Conservation (phyloP, 257 asterid genomes). For the Jasminum sambac region DNA sequence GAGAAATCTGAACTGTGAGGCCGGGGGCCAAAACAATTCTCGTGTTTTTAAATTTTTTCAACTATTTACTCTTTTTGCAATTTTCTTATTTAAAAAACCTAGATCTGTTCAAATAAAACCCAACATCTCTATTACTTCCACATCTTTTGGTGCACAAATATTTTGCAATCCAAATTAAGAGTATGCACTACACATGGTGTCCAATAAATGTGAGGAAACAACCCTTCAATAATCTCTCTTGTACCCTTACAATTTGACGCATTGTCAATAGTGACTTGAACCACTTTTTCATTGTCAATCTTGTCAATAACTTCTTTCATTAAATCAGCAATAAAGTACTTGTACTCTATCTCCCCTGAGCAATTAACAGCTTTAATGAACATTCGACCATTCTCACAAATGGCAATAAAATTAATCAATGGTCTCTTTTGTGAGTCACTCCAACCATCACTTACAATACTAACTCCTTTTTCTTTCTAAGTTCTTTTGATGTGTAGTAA, state of each 20-base stretch:
- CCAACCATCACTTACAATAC: slow-evolving; percentile 21
- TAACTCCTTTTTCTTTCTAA: slow-evolving; percentile 10
- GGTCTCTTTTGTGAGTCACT: slow-evolving; percentile 20
- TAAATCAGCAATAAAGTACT: background rate
- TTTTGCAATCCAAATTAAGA: slow-evolving; percentile 21
- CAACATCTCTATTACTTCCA: slow-evolving; percentile 1
- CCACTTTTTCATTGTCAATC: background rate
- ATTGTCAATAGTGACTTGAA: slow-evolving; percentile 14
- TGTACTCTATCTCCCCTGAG: background rate
- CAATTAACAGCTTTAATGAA: slow-evolving; percentile 11
- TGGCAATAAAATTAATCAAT: slow-evolving; percentile 23
- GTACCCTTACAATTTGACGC: background rate
- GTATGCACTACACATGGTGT: slow-evolving; percentile 27
- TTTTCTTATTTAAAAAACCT: background rate
- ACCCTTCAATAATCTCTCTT: background rate
- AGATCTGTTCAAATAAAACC: too few species aligned
- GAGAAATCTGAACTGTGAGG: too few species aligned
- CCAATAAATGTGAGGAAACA: slow-evolving; percentile 8
- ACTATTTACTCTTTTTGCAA: too few species aligned
- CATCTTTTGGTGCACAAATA: slow-evolving; percentile 15
- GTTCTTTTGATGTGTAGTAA: background rate
- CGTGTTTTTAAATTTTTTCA: too few species aligned
- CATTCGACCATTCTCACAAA: slow-evolving; percentile 12
- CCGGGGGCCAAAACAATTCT: too few species aligned
- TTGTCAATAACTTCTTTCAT: slow-evolving; percentile 5